These are phyloP conservation scores for Fusarium sororula DNA, from an alignment of 2,329 filamentous ascomycete species.

Conservation along the genomic window DNA sequence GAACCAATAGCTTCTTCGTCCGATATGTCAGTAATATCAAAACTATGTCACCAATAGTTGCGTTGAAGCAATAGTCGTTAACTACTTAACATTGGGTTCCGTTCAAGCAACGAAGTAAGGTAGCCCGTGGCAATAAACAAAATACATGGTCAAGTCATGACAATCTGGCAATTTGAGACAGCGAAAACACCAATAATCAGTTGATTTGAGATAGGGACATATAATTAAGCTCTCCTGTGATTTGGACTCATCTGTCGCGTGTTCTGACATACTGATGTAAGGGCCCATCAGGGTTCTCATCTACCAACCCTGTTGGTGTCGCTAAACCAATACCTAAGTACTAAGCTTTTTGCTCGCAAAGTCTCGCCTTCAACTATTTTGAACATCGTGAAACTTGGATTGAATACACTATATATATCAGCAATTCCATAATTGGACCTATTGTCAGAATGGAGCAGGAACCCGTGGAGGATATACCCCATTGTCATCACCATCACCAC, in stretches of 20 bases:
- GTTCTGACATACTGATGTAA: background rate
- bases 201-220: background rate
- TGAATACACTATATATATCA: background rate
- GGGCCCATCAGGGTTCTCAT: background rate
- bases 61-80: background rate
- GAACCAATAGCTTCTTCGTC: fast-evolving
- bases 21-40: too few species aligned
- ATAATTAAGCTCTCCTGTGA: background rate
- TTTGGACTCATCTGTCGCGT: background rate
- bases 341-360: background rate
- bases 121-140: fast-evolving
- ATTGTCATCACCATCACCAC: slow-evolving; percentile 35
- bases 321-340: background rate
- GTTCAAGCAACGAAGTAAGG: fast-evolving
- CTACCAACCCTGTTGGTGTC: slow-evolving; percentile 8
- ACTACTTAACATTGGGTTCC: background rate
- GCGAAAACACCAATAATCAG: background rate
- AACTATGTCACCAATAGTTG: fast-evolving
- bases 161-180: too few species aligned
- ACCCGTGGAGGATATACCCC: slow-evolving; percentile 11
- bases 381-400: background rate
- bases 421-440: too few species aligned
- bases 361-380: background rate
- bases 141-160: background rate
- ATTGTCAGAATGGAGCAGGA: slow-evolving; percentile 10